phyloP scores from a whole-genome alignment of 805 yeast genomes.

The Teunomyces tritomae region DNA sequence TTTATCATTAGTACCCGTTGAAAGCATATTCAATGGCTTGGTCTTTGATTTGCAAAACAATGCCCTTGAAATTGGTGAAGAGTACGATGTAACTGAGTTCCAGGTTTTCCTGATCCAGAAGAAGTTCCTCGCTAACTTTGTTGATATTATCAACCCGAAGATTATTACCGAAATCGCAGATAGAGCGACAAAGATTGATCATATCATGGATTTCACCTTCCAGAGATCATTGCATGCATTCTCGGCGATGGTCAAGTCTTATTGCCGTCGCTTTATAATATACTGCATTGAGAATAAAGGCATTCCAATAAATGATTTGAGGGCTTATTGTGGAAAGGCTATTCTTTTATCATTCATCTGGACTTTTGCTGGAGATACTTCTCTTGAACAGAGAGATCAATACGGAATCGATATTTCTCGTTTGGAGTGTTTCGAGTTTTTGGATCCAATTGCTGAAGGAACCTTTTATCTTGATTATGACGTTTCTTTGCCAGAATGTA shows the following conservation, averaged over 20 bases:
- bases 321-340: slow-evolving; percentile 29
- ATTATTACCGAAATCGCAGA: slow-evolving; percentile 2
- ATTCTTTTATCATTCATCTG: slow-evolving; percentile 47
- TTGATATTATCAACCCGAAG: slow-evolving; percentile 8
- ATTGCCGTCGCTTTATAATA: slow-evolving; percentile 23
- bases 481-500: slow-evolving; percentile 42
- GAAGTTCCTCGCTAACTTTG: slow-evolving; percentile 14
- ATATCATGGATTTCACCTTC: slow-evolving; percentile 50
- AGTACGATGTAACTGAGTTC: slow-evolving; percentile 4
- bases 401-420: slow-evolving; percentile 26
- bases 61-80: slow-evolving; percentile 10
- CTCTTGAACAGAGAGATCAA: slow-evolving; percentile 30
- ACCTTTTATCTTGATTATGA: slow-evolving; percentile 38
- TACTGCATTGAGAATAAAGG: slow-evolving; percentile 9
- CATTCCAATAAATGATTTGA: slow-evolving; percentile 21
- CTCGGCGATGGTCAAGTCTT: slow-evolving; percentile 36
- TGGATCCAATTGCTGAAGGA: slow-evolving; percentile 9
- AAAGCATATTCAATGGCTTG: slow-evolving; percentile 14
- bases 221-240: slow-evolving; percentile 39
- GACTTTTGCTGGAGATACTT: slow-evolving; percentile 64
- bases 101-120: slow-evolving; percentile 10
- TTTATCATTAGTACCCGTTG: slow-evolving; percentile 17
- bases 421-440: slow-evolving; percentile 5
- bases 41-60: slow-evolving; percentile 15
- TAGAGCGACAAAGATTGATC: slow-evolving; percentile 31